These are phyloP conservation scores for Aspergillus carlsbadensis DNA, from an alignment of 495 filamentous ascomycete genomes.

Conservation along the genomic window DNA sequence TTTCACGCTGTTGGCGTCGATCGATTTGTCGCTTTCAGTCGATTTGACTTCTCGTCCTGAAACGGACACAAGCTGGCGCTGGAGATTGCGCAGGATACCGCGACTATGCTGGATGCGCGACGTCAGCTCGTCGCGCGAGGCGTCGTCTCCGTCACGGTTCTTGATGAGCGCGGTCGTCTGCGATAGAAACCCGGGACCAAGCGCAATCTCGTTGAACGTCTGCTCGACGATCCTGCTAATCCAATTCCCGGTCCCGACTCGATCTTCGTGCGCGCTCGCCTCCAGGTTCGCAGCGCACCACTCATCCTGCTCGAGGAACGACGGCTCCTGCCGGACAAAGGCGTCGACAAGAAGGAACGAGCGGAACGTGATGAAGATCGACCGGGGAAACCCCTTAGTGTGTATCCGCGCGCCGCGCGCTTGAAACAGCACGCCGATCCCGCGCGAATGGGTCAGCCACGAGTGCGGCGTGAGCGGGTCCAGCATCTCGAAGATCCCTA, in stretches of 20 bases:
- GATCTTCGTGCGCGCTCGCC: constrained; percentile 15
- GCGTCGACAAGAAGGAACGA: constrained; percentile 32
- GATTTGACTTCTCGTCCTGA: constrained; percentile 10
- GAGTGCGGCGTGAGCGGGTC: constrained; percentile 24
- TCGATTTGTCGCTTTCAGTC: too few relatives aligned
- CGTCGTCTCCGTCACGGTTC: not conserved
- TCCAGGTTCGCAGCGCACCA: constrained; percentile 29
- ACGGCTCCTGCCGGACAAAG: constrained; percentile 23
- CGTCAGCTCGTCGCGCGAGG: constrained; percentile 7
- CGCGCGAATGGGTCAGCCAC: constrained; percentile 38
- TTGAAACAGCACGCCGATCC: constrained; percentile 28
- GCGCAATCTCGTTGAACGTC: constrained; percentile 26
- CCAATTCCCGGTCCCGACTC: constrained; percentile 12
- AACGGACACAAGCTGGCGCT: constrained; percentile 14
- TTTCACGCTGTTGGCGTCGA: too few relatives aligned
- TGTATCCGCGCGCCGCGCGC: constrained; percentile 30
- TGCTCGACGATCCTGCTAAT: constrained; percentile 24
- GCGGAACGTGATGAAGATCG: constrained; percentile 31
- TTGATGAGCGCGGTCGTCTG: constrained; percentile 16
- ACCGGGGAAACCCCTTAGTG: constrained; percentile 25
- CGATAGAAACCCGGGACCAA: constrained; percentile 25
- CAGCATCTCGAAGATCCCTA: constrained; percentile 34
- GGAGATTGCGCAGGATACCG: constrained; percentile 11
- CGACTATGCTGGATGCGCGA: constrained; percentile 12
- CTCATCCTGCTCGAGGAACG: constrained; percentile 29